phyloP scores from a whole-genome alignment of 177 flowering plant genomes.

The Vitis hybrid region DNA sequence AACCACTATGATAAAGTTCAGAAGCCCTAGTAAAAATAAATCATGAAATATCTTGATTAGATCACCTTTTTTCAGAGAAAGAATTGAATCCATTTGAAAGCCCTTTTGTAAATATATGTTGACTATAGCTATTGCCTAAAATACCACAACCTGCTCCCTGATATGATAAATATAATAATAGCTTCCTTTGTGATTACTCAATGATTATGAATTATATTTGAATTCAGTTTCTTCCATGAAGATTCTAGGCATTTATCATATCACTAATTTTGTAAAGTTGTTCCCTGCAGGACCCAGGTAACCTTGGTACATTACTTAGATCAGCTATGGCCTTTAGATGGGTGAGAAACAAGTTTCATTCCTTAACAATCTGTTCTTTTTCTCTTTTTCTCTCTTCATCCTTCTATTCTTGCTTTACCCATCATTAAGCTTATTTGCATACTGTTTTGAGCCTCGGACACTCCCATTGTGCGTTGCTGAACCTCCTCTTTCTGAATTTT shows the following conservation, averaged over 20 bases:
- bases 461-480: not conserved
- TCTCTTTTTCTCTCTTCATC: not conserved
- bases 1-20: no score
- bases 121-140: no score
- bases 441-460: not conserved
- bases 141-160: not conserved
- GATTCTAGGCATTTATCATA: not conserved
- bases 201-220: not conserved
- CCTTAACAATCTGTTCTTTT: not conserved
- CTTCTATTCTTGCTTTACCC: not conserved
- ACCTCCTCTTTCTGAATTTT: no score
- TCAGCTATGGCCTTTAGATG: conserved; percentile 90
- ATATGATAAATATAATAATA: not conserved
- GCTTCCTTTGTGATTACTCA: no score
- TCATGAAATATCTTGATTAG: no score
- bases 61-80: no score
- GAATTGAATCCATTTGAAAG: no score
- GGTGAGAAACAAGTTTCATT: conserved; percentile 45
- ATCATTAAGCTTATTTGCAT: not conserved
- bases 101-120: no score
- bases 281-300: conserved; percentile 89
- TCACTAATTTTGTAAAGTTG: conserved; percentile 19
- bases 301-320: conserved; percentile 86
- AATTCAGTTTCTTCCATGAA: not conserved
- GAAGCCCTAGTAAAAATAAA: no score